Base-by-base conservation (phyloP, 1,284 basidiomycete genomes). In the Singerocomus inundabilis region DNA sequence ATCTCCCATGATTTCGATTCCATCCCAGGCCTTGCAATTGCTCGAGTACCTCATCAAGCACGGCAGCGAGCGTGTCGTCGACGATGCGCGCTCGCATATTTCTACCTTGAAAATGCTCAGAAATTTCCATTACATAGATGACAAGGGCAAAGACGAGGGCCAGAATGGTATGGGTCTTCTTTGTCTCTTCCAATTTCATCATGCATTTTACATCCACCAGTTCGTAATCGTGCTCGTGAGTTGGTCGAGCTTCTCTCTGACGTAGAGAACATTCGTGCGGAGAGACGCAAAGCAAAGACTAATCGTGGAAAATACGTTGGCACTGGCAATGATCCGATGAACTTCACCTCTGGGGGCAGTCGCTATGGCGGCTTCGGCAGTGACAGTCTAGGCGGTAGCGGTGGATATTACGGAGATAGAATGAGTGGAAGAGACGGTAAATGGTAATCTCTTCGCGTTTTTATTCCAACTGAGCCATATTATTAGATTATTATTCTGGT, bases 61-160 rank as follows among this genome's bases (percentile, higher is more conserved):
- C 62, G 97, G 96, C n/a, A 94, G 92, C 21, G 96, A 99, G 68
- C 88, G 97, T 38, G 97, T 99, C 4, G 93, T 99, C 15, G 96
- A 99, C 64, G 96, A 99, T 70, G 93, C 97, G 3, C 82, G 96
- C 50, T 90, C 93, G 1, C 97, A 99, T 67, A 77, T 98, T 18
- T 88, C 91, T 34, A 98, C 95, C 26, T 84, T 99, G 68, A 98
- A 98, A 75, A 98, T 99, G 89, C 82, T 99, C 9, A 79, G 95
- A 53, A 98, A 88, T 66, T 99, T 99, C 73, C 97, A 99, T 68
- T 98, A 98, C 70, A 93, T 98, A 51, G 97, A 99, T 61, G 96
- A 99, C 59, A 97, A 96, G 72, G 94, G 93, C 51, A 99, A 99
- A 70, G 97, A 99, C 64, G 93, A 99, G 70, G 96, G 96, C n/a